Base-by-base conservation (phyloP, 2,329 filamentous ascomycete genomes). In the Neopestalotiopsis clavispora region DNA sequence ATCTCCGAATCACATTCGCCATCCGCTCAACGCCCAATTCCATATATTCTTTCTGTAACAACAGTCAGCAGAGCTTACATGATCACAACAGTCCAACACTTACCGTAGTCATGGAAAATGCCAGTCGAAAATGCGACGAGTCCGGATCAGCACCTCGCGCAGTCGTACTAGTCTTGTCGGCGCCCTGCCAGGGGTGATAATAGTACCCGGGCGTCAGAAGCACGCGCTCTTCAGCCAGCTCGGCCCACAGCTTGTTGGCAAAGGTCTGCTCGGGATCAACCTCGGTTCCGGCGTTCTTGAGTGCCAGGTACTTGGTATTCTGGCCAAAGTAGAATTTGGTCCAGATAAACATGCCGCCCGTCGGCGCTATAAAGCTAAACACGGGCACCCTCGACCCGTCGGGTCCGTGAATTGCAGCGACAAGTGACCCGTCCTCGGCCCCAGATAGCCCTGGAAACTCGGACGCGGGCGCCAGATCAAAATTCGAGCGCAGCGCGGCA, bases 401-500 rank as follows among this genome's bases (percentile, higher is more conserved):
- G 1, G 34, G 12, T 3, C 6, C 65, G 28, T 69, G 38, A 9
- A 76, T 32, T 30, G 71, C 74, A 1, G 74, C 76, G 0, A 77
- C 74, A 3, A 72, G 38, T 2, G 23, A 28, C 23, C 75, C 74
- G 17, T 74, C 28, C 12, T 68, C 0, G 68, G 71, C 1, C 45
- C 45, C 45, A 6, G 49, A 57, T 1, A 69, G 68, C 3, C 72
- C 34, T 0, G 73, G 69, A 3, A 72, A 72, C 32, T 74, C 40
- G 3, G 60, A 69, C 4, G 75, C 72, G 2, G 72, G 67, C 0
- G 72, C 12, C 7, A 77, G 66, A 3, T 63, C 66, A 28, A 77
- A 77, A 9, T 71, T 32, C 1, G 66, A 17, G 14, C 68, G 52
- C 42, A 78, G 92, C 0, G 90, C 90, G 20, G 84, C 81, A 13